These are phyloP conservation scores for Trifolium fragiferum DNA, from an alignment of 306 rosid species.

Conservation along the genomic window DNA sequence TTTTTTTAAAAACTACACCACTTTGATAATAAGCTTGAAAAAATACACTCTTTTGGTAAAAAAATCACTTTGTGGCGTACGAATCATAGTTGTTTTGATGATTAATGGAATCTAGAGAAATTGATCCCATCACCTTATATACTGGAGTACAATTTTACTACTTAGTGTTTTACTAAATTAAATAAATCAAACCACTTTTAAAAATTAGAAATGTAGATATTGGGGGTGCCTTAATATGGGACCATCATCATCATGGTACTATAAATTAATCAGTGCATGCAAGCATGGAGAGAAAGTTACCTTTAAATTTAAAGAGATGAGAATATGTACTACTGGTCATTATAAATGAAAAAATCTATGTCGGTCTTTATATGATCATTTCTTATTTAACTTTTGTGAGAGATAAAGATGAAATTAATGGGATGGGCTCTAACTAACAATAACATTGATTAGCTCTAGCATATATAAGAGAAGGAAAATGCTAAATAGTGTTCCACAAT, in stretches of 20 bases:
- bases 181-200: background rate
- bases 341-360: background rate
- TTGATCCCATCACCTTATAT: background rate
- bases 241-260: background rate
- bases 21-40: too few relatives aligned
- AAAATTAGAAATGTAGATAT: background rate
- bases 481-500: too few relatives aligned
- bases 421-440: too few relatives aligned
- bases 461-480: too few relatives aligned
- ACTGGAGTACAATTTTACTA: background rate
- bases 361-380: background rate
- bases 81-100: conserved; percentile 29
- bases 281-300: conserved; percentile 12
- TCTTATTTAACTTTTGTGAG: too few relatives aligned
- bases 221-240: background rate
- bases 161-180: conserved; percentile 15
- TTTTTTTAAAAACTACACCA: too few relatives aligned
- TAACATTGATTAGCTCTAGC: too few relatives aligned
- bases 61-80: conserved; percentile 4
- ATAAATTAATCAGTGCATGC: conserved; percentile 8
- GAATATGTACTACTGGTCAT: background rate
- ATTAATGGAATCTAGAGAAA: conserved; percentile 21
- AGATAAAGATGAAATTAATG: too few relatives aligned
- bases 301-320: conserved; percentile 11
- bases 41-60: too few relatives aligned